Percentiles rank a stretch among this genome's conserved stretches.
phyloP scores from a whole-genome alignment of 208 protist genomes.

The Crithidia brevicula region DNA sequence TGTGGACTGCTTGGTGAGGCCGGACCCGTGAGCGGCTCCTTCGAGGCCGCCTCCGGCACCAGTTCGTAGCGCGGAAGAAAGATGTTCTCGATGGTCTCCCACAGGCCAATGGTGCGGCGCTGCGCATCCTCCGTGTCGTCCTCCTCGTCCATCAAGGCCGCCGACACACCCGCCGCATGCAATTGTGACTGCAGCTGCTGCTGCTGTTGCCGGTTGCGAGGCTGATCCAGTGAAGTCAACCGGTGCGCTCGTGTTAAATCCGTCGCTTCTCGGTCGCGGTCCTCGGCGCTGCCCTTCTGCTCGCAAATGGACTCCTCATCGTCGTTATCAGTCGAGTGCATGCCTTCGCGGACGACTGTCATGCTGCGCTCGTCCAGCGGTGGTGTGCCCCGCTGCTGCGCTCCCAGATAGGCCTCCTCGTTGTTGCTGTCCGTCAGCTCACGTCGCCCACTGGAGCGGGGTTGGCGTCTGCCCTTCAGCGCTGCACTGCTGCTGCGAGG shows the following conservation, averaged over 20 bases:
- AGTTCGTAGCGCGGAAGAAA: constrained; percentile 65
- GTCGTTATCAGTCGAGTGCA: constrained; percentile 7
- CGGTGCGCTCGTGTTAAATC: no score
- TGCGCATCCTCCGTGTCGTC: constrained; percentile 16
- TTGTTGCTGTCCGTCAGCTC: no score
- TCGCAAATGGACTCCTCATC: constrained; percentile 17
- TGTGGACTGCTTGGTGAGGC: constrained; percentile 19
- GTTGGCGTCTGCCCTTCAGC: background rate
- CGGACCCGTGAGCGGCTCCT: constrained; percentile 12
- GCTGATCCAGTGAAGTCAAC: background rate
- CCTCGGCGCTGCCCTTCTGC: constrained; percentile 26
- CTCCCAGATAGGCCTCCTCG: no score
- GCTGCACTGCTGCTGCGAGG: constrained; percentile 1
- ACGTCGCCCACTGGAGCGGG: background rate
- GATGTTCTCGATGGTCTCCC: constrained; percentile 57
- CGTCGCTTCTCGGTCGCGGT: background rate
- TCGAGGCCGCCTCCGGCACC: constrained; percentile 26
- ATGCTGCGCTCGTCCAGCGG: background rate
- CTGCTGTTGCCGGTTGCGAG: background rate
- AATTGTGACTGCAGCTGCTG: background rate
- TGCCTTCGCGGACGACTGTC: background rate
- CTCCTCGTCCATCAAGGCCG: constrained; percentile 6
- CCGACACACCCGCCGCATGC: background rate
- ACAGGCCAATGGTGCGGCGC: constrained; percentile 37
- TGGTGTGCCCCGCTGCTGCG: background rate